Evolutionary conservation across 441 rosid genomes (phyloP).

Genomic region (Adansonia madagascariensis): DNA sequence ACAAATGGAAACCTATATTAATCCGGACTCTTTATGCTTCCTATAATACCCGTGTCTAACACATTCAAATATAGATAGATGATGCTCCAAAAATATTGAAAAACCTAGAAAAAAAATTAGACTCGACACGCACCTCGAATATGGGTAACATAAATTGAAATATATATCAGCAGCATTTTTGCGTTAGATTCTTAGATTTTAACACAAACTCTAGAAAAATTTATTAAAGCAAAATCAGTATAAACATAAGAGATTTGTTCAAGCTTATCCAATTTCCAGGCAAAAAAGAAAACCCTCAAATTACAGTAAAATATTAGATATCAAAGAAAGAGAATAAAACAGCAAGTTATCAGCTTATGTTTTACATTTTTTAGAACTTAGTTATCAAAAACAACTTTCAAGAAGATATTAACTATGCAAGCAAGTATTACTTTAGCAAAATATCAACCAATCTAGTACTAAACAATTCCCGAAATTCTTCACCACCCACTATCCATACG

Average conservation of each 20-base stretch:
- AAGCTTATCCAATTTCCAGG: slow-evolving; percentile 8
- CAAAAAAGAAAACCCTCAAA: not conserved
- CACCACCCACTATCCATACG: slow-evolving; percentile 22
- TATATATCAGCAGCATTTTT: slow-evolving; percentile 33
- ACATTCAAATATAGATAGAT: no score
- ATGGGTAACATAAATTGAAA: no score
- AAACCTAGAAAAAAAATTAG: no score
- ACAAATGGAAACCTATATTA: slow-evolving; percentile 30
- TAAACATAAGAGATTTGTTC: slow-evolving; percentile 26
- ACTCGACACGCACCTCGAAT: no score
- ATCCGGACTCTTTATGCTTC: no score
- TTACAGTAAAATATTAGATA: slow-evolving; percentile 5
- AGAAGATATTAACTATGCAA: slow-evolving; percentile 25
- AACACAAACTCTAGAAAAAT: not conserved
- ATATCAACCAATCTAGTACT: slow-evolving; percentile 33
- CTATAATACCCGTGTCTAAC: no score
- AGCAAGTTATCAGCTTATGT: slow-evolving; percentile 18
- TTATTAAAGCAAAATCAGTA: slow-evolving; percentile 25
- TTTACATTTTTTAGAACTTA: not conserved
- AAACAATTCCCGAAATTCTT: slow-evolving; percentile 43
- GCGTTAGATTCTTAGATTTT: slow-evolving; percentile 19
- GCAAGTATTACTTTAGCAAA: slow-evolving; percentile 26
- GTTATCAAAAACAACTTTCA: slow-evolving; percentile 28
- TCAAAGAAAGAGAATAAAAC: slow-evolving; percentile 22
- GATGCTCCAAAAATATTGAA: no score